Evolutionary conservation across 768 basidiomycete species (phyloP), one percentile per base, ranked within the genome.

Genomic region (Auriscalpium orientale): DNA sequence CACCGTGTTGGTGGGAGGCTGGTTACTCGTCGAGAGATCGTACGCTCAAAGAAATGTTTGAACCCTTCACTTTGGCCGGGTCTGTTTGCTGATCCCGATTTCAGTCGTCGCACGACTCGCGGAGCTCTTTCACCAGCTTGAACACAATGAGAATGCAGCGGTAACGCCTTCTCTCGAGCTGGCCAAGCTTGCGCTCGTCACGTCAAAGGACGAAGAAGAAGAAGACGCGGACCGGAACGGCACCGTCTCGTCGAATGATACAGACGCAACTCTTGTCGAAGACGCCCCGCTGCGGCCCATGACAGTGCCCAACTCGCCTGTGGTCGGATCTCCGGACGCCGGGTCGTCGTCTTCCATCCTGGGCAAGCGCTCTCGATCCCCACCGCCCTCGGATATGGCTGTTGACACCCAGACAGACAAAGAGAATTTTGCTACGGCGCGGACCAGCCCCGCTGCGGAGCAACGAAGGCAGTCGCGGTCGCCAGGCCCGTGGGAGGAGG

Each of bases 111-210:
- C 75, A 55, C 88, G 89, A 53, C 80, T 97, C 12, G 86, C 87
- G 8, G 79, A 81, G 13, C 77, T 97, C 3, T 97, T 94, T 72
- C 80, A 76, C 68, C 75, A 86, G 52, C 77, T 97, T 38, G 87
- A 91, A 62, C 81, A 79, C 59, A 78, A 79, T 54, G 79, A 84
- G 46, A 68, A 74, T 2, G 71, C 83, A 6, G 78, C 91, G 13
- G 83, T 97, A 16, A 91, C 90, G 0, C 93, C 93, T 0, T 85
- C 84, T 3, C 72, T 91, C 46, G 91, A 95, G 63, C 77, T 97
- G 18, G 93, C 93, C 8, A 93, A 97, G 66, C 80, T 95, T 20
- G 94, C 93, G 0, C 79, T 97, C 18, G 86, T 95, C 36, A 93
- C 93, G 6, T 88, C 89, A 3, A 83, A 90, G 64, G 92, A 94